phyloP scores from a whole-genome alignment of 2,329 filamentous ascomycete genomes.

The Scolecobasidium constrictum region DNA sequence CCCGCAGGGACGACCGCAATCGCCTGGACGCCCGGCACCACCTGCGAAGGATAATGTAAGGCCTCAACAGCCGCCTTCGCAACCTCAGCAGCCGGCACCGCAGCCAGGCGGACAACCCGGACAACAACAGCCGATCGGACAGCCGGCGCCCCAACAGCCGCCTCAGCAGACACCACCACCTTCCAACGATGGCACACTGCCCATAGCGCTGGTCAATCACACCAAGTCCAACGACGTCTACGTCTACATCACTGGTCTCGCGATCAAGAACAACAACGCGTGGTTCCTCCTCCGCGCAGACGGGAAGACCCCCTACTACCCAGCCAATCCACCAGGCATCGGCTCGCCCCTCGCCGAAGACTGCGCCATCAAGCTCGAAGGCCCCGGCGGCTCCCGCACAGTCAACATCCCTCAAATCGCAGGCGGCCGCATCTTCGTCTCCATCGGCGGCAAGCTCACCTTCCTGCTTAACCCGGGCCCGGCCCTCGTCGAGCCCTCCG shows the following conservation, averaged over 20 bases:
- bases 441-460: constrained; percentile 46
- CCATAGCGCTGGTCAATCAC: constrained; percentile 54
- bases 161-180: no score
- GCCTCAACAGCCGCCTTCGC: no score
- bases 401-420: constrained; percentile 59
- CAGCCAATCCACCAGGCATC: constrained; percentile 43
- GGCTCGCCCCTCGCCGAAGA: constrained; percentile 44
- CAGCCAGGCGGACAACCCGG: not conserved
- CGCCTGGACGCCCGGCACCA: no score
- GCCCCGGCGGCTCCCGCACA: constrained; percentile 46
- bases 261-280: constrained; percentile 47
- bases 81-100: no score
- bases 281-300: constrained; percentile 55
- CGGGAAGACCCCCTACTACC: constrained; percentile 55
- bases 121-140: not conserved
- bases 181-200: no score
- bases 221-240: constrained; percentile 50
- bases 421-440: constrained; percentile 65
- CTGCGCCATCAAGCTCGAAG: constrained; percentile 53
- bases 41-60: no score
- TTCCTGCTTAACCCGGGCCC: constrained; percentile 64
- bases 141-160: not conserved
- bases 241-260: constrained; percentile 60
- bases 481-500: constrained; percentile 63
- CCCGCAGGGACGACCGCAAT: no score